phyloP scores from a whole-genome alignment of 805 yeast genomes.

The Metschnikowia borealis region DNA sequence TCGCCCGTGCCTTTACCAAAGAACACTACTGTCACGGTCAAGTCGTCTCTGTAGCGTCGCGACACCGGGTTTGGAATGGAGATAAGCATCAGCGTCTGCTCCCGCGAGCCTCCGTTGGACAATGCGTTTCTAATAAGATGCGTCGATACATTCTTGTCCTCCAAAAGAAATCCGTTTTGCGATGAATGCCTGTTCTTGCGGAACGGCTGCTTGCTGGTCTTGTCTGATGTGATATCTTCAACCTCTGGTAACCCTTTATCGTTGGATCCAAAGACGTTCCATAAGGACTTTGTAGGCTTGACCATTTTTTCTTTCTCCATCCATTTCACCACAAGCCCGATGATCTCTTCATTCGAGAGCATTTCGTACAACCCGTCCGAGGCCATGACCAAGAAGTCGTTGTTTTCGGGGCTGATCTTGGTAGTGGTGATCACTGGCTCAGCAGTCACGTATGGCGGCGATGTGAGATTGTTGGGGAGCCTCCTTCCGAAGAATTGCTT shows the following conservation, averaged over 20 bases:
- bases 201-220: constrained; percentile 69
- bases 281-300: constrained; percentile 46
- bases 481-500: constrained; percentile 77
- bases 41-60: constrained; percentile 89
- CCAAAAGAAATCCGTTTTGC: constrained; percentile 48
- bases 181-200: constrained; percentile 44
- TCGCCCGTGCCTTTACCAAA: constrained; percentile 61
- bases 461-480: constrained; percentile 65
- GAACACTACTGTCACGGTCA: constrained; percentile 93
- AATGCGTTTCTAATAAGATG: constrained; percentile 92
- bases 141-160: constrained; percentile 87
- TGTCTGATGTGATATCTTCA: constrained; percentile 55
- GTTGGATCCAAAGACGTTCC: constrained; percentile 40
- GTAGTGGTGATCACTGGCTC: constrained; percentile 88
- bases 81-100: constrained; percentile 82
- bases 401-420: constrained; percentile 61
- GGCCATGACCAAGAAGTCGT: constrained; percentile 87
- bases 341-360: constrained; percentile 88
- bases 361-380: constrained; percentile 93
- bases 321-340: constrained; percentile 91
- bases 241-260: constrained; percentile 59
- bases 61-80: constrained; percentile 90
- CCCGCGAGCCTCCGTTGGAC: constrained; percentile 79
- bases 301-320: constrained; percentile 68
- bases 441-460: constrained; percentile 98